phyloP scores from a whole-genome alignment of 306 rosid genomes.

The Carpinus viminea region DNA sequence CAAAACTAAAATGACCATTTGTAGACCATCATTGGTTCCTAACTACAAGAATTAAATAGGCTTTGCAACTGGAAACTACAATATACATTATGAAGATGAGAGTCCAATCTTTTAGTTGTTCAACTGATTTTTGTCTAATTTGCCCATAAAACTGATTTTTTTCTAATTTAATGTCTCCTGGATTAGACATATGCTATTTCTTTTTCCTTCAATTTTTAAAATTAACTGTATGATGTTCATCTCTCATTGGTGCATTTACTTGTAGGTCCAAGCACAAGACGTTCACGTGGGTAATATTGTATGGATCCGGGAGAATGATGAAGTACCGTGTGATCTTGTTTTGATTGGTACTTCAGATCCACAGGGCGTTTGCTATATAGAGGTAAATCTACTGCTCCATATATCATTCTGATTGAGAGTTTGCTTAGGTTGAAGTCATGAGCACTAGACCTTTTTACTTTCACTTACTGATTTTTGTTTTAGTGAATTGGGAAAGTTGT shows the following conservation, averaged over 20 bases:
- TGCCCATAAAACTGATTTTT: too few relatives aligned
- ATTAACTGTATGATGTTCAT: constrained; percentile 16
- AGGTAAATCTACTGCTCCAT: constrained; percentile 55
- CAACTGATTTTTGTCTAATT: not conserved
- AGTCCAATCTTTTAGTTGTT: not conserved
- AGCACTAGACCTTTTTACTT: not conserved
- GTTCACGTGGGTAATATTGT: constrained; percentile 83
- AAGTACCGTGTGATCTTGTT: constrained; percentile 97
- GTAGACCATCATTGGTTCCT: not conserved
- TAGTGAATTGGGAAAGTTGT: not conserved
- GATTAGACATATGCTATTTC: constrained; percentile 24
- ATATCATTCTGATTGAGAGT: not conserved
- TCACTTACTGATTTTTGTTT: not conserved
- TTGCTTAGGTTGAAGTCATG: not conserved
- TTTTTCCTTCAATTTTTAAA: constrained; percentile 18
- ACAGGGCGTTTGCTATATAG: constrained; percentile 89
- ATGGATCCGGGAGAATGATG: constrained; percentile 98
- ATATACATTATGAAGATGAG: not conserved
- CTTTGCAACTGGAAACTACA: not conserved
- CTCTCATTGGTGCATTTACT: constrained; percentile 24
- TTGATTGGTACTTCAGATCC: constrained; percentile 93
- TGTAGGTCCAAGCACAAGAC: constrained; percentile 92
- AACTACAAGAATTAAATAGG: not conserved
- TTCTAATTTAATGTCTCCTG: not conserved
- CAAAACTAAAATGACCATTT: not conserved